Conservation (phyloP, 305 asterid species). For the Plantago rigida region DNA sequence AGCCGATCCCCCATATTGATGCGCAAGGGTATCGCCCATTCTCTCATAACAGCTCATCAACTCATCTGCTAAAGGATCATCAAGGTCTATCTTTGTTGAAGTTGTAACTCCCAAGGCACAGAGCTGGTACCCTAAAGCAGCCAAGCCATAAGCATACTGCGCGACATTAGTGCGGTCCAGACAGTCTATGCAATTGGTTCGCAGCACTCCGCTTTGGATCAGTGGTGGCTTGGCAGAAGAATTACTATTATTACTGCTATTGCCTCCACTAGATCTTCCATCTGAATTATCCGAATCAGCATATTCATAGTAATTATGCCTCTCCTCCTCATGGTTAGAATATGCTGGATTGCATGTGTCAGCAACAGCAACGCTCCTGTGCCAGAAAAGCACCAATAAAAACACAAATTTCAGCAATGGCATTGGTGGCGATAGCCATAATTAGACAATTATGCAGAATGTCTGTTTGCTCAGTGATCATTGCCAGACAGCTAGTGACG, state of each 20-base stretch:
- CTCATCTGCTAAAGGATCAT: constrained; percentile 91
- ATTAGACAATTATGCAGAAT: background rate
- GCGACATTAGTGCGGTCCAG: constrained; percentile 99
- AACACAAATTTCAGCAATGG: constrained; percentile 21
- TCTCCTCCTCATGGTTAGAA: constrained; percentile 39
- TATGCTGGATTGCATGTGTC: constrained; percentile 33
- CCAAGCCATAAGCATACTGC: constrained; percentile 94
- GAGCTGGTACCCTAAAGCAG: constrained; percentile 87
- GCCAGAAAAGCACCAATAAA: constrained; percentile 20
- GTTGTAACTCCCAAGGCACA: constrained; percentile 59
- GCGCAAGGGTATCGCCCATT: constrained; percentile 99
- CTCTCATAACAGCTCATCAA: constrained; percentile 84
- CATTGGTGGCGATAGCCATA: constrained; percentile 2
- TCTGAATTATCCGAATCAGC: constrained; percentile 47
- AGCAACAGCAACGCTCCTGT: constrained; percentile 45
- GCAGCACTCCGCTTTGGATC: constrained; percentile 81
- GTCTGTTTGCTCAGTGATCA: background rate
- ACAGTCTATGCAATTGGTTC: constrained; percentile 98
- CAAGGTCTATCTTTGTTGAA: constrained; percentile 70
- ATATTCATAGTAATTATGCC: constrained; percentile 42
- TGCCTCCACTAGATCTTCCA: constrained; percentile 38
- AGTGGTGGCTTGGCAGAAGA: constrained; percentile 49
- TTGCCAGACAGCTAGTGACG: background rate
- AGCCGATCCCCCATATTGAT: constrained; percentile 98
- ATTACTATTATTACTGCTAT: constrained; percentile 32